phyloP scores from a whole-genome alignment of 2,329 filamentous ascomycete genomes.

The Didymosphaeria variabile region DNA sequence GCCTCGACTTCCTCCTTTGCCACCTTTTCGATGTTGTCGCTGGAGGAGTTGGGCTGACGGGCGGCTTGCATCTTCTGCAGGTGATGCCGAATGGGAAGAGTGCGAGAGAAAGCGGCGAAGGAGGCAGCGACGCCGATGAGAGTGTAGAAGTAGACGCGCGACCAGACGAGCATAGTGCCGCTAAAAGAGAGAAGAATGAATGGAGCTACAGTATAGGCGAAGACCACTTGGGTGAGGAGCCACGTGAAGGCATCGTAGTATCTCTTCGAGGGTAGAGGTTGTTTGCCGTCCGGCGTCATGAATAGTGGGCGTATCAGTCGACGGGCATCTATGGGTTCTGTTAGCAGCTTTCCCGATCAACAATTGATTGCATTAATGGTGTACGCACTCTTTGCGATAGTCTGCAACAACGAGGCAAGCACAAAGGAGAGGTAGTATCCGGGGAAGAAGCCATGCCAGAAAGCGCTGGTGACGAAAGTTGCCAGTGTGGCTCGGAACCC shows the following conservation, averaged over 20 bases:
- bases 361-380: not conserved
- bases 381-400: constrained; percentile 86
- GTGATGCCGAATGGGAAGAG: constrained; percentile 67
- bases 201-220: constrained; percentile 83
- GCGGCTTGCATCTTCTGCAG: constrained; percentile 47
- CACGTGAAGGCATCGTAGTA: constrained; percentile 86
- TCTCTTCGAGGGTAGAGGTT: constrained; percentile 69
- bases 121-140: constrained; percentile 71
- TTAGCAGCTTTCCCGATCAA: constrained; percentile 12
- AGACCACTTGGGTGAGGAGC: constrained; percentile 79
- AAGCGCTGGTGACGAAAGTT: constrained; percentile 91
- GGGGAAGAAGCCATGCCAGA: constrained; percentile 98
- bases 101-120: constrained; percentile 81
- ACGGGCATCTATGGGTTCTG: constrained; percentile 73
- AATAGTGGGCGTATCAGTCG: constrained; percentile 93
- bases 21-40: constrained; percentile 44
- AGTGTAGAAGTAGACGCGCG: constrained; percentile 87
- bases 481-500: constrained; percentile 94
- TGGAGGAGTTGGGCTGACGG: constrained; percentile 30
- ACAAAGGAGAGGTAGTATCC: constrained; percentile 95
- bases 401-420: constrained; percentile 90
- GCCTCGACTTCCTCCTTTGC: constrained; percentile 30
- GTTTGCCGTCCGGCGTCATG: constrained; percentile 75
- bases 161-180: constrained; percentile 79
- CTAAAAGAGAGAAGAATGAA: constrained; percentile 83